Evolutionary conservation across 129 eudicot genomes (phyloP), one percentile per base, ranked within the genome.

Genomic region (Escallonia herrerae): DNA sequence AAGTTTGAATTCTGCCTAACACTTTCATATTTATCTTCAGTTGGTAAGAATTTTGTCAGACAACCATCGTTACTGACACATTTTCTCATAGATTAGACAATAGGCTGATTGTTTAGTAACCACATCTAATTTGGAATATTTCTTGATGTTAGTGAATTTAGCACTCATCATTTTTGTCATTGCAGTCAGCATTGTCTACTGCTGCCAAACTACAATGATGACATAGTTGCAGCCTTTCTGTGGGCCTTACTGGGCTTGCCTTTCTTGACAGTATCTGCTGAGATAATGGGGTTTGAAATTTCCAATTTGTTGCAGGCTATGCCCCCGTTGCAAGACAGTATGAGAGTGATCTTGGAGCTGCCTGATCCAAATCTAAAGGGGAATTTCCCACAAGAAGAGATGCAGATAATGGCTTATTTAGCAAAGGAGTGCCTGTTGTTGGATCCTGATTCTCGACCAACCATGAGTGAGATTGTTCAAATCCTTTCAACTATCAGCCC

Each of bases 371-470:
- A 66, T 53, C 76, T 93, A 3, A 42, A 86, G 73, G 95, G 96
- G 37, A 58, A 71, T 11, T 83, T 79, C 55, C 80, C 82, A 71
- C 90, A 75, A 76, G 96, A 93, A 74, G 98, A 93, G 84, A 68
- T 93, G 80, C 95, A 86, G 61, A 84, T 88, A 62, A 81, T 88
- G 96, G 96, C 98, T 62, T 88, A 87, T 76, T 65, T 93, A 62
- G 96, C 98, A 63, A 93, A 93, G 64, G 98, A 93, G 83, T 93
- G 98, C 68, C 75, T 93, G 60, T 71, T 93, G 49, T 58, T 93
- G 81, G 98, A 93, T 80, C 96, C 98, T 1, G 98, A 88, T 55
- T 78, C 91, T 61, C 95, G 98, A 63, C 98, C 98, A 51, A 83
- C 80, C 64, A 93, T 93, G 96, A 80, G 87, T 8, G 98, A 93